phyloP scores from a whole-genome alignment of 768 basidiomycete genomes.

The Termitomyces bulborhizus region DNA sequence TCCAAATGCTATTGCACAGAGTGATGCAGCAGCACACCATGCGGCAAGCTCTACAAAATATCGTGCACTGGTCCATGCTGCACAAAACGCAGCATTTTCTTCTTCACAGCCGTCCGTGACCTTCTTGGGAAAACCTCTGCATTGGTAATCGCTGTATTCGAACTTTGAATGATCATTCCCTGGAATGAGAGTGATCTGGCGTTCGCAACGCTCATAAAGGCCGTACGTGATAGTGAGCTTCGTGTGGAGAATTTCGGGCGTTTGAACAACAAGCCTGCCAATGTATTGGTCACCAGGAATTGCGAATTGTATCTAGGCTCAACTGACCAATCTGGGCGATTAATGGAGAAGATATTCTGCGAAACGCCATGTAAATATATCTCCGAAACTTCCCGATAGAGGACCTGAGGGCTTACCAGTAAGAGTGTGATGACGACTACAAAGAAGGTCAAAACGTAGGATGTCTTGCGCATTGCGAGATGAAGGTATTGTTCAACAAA shows the following conservation, averaged over 20 bases:
- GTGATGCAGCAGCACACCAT: constrained; percentile 55
- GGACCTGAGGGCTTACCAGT: constrained; percentile 35
- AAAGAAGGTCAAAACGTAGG: constrained; percentile 59
- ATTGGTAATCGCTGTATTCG: constrained; percentile 51
- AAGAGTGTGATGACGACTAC: constrained; percentile 44
- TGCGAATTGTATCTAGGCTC: not conserved
- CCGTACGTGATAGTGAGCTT: constrained; percentile 53
- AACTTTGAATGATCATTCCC: constrained; percentile 36
- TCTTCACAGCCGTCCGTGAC: constrained; percentile 41
- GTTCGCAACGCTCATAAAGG: constrained; percentile 51
- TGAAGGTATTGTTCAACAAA: not conserved
- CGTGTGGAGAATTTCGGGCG: constrained; percentile 38
- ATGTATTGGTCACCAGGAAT: not conserved
- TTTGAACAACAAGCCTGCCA: constrained; percentile 37
- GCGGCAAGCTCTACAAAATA: constrained; percentile 61
- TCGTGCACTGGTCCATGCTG: constrained; percentile 64
- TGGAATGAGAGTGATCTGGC: constrained; percentile 41
- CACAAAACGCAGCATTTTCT: constrained; percentile 55
- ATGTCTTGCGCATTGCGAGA: constrained; percentile 56
- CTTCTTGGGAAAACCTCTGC: constrained; percentile 58
- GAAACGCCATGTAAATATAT: not conserved
- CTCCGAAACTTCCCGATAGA: not conserved
- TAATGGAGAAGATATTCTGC: constrained; percentile 53
- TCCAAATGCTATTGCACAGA: constrained; percentile 57
- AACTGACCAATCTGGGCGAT: constrained; percentile 58